Percentiles rank a stretch among this genome's conserved stretches.
Evolutionary conservation across 2,329 filamentous ascomycete species (phyloP).

Genomic region (Colletotrichum sp.): DNA sequence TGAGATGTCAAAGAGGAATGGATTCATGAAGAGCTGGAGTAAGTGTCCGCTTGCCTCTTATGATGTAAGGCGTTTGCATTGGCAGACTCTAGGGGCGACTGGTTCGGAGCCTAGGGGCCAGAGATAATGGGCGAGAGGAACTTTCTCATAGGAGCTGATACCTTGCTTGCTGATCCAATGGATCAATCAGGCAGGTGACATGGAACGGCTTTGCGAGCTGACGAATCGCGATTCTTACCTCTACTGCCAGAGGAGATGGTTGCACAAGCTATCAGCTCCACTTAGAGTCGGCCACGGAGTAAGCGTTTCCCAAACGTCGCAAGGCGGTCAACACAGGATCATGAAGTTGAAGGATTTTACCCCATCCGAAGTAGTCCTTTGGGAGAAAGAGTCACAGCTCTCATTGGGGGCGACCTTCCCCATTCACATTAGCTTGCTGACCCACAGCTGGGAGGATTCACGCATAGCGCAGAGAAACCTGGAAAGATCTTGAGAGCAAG

Average conservation of each 20-base stretch:
- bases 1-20: neutral
- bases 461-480: neutral
- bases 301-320: neutral
- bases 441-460: neutral
- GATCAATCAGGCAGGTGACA: conserved; percentile 16
- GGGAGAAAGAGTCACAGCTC: neutral
- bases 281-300: no score
- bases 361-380: neutral
- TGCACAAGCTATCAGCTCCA: neutral
- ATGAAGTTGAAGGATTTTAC: neutral
- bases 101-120: neutral
- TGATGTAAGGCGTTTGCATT: neutral
- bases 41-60: neutral
- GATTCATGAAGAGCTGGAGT: neutral
- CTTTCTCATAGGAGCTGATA: neutral
- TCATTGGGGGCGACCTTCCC: neutral
- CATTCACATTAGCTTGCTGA: neutral
- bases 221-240: neutral
- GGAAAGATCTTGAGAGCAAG: neutral
- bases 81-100: neutral
- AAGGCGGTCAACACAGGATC: neutral
- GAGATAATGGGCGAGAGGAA: neutral
- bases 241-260: neutral
- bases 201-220: neutral
- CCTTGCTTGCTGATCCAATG: neutral